Base-by-base conservation (phyloP, 495 filamentous ascomycete species). In the Aspergillus kassunensis region DNA sequence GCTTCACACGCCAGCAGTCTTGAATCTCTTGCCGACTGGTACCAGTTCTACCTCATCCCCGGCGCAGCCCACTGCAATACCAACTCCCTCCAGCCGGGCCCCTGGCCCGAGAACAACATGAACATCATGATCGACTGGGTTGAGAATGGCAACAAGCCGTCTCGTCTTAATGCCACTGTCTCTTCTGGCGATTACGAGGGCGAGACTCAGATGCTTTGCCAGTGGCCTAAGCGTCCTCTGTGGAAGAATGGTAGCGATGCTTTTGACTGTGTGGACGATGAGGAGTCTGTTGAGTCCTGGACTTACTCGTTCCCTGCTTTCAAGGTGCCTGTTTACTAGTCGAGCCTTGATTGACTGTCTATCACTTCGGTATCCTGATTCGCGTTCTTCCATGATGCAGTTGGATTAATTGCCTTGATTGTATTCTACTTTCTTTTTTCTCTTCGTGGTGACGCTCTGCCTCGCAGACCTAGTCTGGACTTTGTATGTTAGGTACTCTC, bases 41-140 rank as follows among this genome's bases (percentile, higher is more conserved):
- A 81, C 59, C 69, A 69, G 35, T 57, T 80, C 16, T 82, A 71
- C 58, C 53, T 79, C 8, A 57, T 80, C 16, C 75, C 79, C 3
- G 78, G 78, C 19, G 77, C 72, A 5, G 70, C 66, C 0, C 76
- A 80, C 63, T 80, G 76, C 51, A 68, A 60, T 0, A 59, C 71
- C 6, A 79, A 42, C 29, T 2, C 27, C 2, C 43, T 45, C 7
- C 43, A 45, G 43, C 43, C 43, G 2, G 44, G 44, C 12, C 44
- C 44, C 0, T 48, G 37, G 11, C 44, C 44, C 9, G 29, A 48
- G 44, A 27, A 37, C 20, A 48, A 48, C 33, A 48, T 48, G 44
- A 5, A 36, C 20, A 48, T 8, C 8, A 48, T 48, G 44, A 48
- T 48, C 31, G 31, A 48, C 12, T 48, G 44, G 44, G 44, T 48